phyloP scores from a whole-genome alignment of 164 flowering plant species.

The Chimonanthus salicifolius region DNA sequence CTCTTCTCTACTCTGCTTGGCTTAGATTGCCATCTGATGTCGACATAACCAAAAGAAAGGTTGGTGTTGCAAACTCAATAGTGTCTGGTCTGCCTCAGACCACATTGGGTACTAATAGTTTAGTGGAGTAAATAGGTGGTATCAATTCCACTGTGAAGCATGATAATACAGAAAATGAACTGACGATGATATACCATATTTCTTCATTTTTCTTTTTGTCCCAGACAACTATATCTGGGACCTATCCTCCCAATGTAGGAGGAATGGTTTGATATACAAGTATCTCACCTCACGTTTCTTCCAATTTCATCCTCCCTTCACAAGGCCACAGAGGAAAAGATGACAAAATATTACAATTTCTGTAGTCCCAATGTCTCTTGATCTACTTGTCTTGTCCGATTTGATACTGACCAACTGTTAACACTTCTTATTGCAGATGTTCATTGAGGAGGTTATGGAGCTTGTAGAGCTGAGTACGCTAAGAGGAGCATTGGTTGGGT shows the following conservation, averaged over 20 bases:
- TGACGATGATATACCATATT: neutral
- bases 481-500: conserved; percentile 1
- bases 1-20: conserved; percentile 47
- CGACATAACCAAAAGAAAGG: conserved; percentile 23
- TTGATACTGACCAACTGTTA: neutral
- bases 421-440: neutral
- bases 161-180: neutral
- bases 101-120: neutral
- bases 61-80: neutral
- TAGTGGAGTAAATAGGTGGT: too few relatives aligned
- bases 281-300: neutral
- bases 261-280: neutral
- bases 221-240: neutral
- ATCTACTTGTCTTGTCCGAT: neutral
- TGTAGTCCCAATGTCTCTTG: neutral
- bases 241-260: neutral
- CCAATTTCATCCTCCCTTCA: too few relatives aligned
- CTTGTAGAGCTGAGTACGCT: neutral
- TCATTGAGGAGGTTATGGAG: conserved; percentile 4
- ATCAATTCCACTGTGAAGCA: neutral
- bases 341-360: too few relatives aligned
- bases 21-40: conserved; percentile 41
- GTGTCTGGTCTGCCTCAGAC: neutral
- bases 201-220: neutral
- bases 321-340: too few relatives aligned